Evolutionary conservation across 306 rosid genomes (phyloP).

Genomic region (Morella rubra): DNA sequence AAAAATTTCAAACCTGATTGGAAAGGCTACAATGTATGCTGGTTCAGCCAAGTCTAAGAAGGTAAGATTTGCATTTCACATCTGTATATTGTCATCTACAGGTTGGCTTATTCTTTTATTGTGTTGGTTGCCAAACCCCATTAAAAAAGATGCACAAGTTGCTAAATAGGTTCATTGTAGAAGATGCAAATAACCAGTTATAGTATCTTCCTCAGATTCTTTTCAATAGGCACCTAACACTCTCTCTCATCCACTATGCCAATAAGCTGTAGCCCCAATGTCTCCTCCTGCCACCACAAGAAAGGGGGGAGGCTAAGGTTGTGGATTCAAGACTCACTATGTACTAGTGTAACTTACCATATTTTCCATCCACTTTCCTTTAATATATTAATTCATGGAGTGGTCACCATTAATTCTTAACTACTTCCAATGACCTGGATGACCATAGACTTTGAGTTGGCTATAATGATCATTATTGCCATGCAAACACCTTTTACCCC

Average conservation of each 20-base stretch:
- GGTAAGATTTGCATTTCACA: constrained; percentile 45
- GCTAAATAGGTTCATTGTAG: background rate
- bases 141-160: background rate
- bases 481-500: background rate
- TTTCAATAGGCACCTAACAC: background rate
- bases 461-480: background rate
- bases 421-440: no score
- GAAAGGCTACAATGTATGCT: constrained; percentile 86
- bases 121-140: background rate
- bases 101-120: background rate
- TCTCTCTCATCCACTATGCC: background rate
- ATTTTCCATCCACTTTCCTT: background rate
- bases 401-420: no score
- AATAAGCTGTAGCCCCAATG: background rate
- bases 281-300: background rate
- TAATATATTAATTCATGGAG: no score
- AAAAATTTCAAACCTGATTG: constrained; percentile 86
- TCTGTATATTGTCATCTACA: constrained; percentile 7
- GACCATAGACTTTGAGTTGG: background rate
- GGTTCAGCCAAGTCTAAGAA: constrained; percentile 79
- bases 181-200: background rate
- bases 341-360: background rate
- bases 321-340: background rate
- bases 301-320: background rate
- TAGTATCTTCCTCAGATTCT: constrained; percentile 1